Conservation (phyloP, 768 basidiomycete species). For the Leccinellum luteum region DNA sequence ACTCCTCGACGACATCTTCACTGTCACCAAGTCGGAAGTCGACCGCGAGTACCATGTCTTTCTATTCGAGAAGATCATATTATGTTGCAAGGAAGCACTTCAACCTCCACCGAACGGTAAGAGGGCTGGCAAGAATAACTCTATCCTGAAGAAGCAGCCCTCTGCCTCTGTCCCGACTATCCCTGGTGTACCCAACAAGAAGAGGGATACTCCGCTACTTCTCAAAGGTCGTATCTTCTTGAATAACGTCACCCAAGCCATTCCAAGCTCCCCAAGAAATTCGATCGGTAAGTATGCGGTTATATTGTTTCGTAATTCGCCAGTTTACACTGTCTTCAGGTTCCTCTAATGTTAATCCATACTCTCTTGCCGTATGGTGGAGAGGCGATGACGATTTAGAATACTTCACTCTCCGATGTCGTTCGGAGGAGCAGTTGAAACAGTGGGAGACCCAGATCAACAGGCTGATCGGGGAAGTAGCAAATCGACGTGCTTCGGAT, state of each 20-base stretch:
- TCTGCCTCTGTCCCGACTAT: constrained; percentile 47
- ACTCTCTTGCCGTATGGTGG: constrained; percentile 92
- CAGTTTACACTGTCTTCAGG: constrained; percentile 31
- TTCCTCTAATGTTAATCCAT: constrained; percentile 51
- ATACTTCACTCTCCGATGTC: constrained; percentile 91
- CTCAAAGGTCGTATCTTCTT: constrained; percentile 97
- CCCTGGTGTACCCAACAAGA: constrained; percentile 54
- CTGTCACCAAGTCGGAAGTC: constrained; percentile 93
- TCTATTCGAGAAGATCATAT: constrained; percentile 97
- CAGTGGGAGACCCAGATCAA: constrained; percentile 93
- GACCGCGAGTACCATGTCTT: constrained; percentile 99
- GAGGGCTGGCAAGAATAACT: constrained; percentile 81
- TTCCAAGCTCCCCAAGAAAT: constrained; percentile 54
- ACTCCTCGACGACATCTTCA: constrained; percentile 91
- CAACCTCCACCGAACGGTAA: constrained; percentile 55
- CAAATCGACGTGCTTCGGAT: constrained; percentile 67
- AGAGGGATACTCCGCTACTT: constrained; percentile 77
- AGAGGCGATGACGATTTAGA: constrained; percentile 91
- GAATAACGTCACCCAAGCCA: constrained; percentile 88
- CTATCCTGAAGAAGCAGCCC: constrained; percentile 82
- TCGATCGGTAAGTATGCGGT: constrained; percentile 53
- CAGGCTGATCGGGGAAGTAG: constrained; percentile 77
- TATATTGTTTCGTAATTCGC: background rate
- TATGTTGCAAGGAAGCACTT: constrained; percentile 93
- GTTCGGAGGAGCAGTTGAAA: constrained; percentile 86